A percentile compares a stretch with the other conserved stretches of the same genome.
Conservation (phyloP, 2,329 filamentous ascomycete genomes). For the Talaromyces atroroseus region DNA sequence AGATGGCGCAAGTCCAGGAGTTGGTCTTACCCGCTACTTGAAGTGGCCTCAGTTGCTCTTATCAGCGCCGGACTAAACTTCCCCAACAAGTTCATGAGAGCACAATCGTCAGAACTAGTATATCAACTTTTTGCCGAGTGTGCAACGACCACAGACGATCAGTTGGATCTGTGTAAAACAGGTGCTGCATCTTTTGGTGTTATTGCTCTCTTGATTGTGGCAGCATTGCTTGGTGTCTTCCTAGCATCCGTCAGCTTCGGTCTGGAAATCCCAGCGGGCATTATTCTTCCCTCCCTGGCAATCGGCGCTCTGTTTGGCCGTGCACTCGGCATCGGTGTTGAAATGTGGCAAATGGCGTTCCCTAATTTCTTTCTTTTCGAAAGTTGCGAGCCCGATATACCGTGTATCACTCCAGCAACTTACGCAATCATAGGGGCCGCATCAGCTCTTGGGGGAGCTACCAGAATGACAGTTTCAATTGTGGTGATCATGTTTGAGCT, state of each 20-base stretch:
- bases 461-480: conserved; percentile 94
- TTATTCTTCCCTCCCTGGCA: conserved; percentile 92
- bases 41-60: conserved; percentile 74
- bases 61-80: conserved; percentile 88
- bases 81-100: conserved; percentile 92
- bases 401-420: conserved; percentile 87
- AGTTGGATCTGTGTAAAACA: conserved; percentile 83
- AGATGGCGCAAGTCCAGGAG: conserved; percentile 68
- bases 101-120: conserved; percentile 85
- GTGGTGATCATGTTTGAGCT: conserved; percentile 99
- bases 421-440: conserved; percentile 96
- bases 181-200: conserved; percentile 76
- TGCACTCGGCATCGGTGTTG: conserved; percentile 80
- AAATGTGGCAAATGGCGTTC: conserved; percentile 77
- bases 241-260: conserved; percentile 87
- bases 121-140: conserved; percentile 91
- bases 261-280: conserved; percentile 87
- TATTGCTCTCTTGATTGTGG: conserved; percentile 75
- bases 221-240: conserved; percentile 75
- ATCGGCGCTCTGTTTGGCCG: conserved; percentile 88
- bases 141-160: conserved; percentile 72
- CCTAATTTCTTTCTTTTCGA: conserved; percentile 72
- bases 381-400: conserved; percentile 76
- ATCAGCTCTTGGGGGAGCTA: conserved; percentile 87
- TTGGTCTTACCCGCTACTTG: conserved; percentile 67